Base-by-base conservation (phyloP, 1,284 basidiomycete genomes). In the Moniliophthora roreri region DNA sequence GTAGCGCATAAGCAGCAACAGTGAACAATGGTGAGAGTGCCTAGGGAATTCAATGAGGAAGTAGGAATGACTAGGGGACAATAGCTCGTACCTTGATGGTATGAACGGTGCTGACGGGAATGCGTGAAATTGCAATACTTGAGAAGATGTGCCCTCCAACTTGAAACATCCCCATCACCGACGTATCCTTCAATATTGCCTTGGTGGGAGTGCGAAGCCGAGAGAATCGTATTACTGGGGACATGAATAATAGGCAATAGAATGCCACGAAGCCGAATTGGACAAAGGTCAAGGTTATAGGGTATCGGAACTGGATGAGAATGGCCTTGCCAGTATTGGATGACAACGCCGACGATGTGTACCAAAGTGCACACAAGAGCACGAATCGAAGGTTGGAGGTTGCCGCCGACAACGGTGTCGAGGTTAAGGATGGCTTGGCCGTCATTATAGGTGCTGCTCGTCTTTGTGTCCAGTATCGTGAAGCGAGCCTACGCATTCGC, bases 101-200 rank as follows among this genome's bases (percentile, higher is more conserved):
- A 68, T 99, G 97, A 21, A 98, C 95, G 0, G 97, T 99, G 74
- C 92, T 95, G 53, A 99, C 96, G 4, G 92, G 94, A 56, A 98
- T 97, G 52, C 94, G 80, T 37, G 93, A 93, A 58, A 99, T 98
- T 20, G 96, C 97, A 73, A 99, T 88, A 60, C 93, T 95, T 24
- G 93, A 93, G 66, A 97, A 96, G 62, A 98, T 94, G 69, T 99
- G 97, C 0, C 97, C 97, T n/a, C 90, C 91, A 39, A 98, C 89
- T 69, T 91, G 89, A 71, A 99, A 99, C 52, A 91, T 78, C 24
- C 93, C 94, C 91, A 98, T 95, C 4, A 94, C 93, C 21, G 94
- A 69, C 1, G 95, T 96, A 55, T 81, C 89, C 55, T 73, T 74
- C 18, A 98, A 64, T 58, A 97, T 93, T 6, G 82, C 76, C 57